Evolutionary conservation across 2,329 filamentous ascomycete species (phyloP).

Genomic region (Canariomyces notabilis): DNA sequence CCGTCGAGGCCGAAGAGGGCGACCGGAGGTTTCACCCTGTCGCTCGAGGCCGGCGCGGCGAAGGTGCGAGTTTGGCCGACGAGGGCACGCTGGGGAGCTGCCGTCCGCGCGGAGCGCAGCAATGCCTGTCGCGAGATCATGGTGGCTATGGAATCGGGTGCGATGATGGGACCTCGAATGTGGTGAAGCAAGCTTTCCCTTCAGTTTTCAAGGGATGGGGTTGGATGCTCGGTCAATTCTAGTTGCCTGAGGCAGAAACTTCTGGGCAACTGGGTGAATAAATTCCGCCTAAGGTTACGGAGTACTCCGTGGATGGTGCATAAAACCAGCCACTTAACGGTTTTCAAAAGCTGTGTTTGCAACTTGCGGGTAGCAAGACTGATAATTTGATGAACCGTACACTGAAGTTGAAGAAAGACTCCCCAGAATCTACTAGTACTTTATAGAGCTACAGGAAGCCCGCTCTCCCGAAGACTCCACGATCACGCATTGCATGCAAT

Average conservation of each 20-base stretch:
- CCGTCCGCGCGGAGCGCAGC: constrained; percentile 51
- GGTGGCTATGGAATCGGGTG: constrained; percentile 30
- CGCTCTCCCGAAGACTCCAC: constrained; percentile 9
- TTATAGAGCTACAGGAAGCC: constrained; percentile 11
- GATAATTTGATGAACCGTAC: too few relatives aligned
- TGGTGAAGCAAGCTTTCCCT: constrained; percentile 25
- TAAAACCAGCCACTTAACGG: background rate
- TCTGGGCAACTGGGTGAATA: too few relatives aligned
- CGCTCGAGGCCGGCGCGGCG: constrained; percentile 58
- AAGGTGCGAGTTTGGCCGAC: constrained; percentile 68
- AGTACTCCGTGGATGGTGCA: too few relatives aligned
- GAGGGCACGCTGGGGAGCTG: constrained; percentile 55
- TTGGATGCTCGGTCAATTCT: constrained; percentile 25
- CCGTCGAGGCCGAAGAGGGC: constrained; percentile 93
- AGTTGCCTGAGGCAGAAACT: constrained; percentile 25
- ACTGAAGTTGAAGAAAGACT: too few relatives aligned
- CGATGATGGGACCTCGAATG: constrained; percentile 26
- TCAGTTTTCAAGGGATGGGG: constrained; percentile 25
- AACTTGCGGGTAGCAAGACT: background rate
- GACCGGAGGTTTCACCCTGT: constrained; percentile 76
- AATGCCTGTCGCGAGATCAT: constrained; percentile 59
- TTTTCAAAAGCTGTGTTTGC: background rate
- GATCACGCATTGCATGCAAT: constrained; percentile 10
- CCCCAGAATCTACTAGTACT: constrained; percentile 6
- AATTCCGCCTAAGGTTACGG: too few relatives aligned